Percentiles rank a stretch among this genome's conserved stretches.
Evolutionary conservation across 192 early-diverging fungal species (phyloP).

Genomic region (Mortierella hygrophila): DNA sequence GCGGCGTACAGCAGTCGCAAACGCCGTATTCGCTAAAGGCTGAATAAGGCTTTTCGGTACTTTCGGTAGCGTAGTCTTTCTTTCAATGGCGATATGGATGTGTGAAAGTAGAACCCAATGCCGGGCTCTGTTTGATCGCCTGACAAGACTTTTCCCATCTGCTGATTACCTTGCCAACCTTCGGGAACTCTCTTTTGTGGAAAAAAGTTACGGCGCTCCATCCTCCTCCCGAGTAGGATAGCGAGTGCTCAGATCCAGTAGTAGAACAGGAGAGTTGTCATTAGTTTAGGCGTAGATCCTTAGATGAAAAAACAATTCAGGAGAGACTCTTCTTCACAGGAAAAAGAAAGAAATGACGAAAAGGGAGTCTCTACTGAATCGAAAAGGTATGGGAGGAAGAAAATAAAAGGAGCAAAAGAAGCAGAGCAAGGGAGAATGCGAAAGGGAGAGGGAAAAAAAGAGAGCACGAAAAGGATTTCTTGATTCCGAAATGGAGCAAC

Average conservation of each 20-base stretch:
- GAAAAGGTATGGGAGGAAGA: neutral
- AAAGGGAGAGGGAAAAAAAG: neutral
- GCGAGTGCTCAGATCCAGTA: neutral
- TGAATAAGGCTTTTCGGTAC: neutral
- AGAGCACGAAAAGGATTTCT: neutral
- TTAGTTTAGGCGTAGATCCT: neutral
- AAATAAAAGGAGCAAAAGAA: neutral
- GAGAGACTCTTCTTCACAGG: neutral
- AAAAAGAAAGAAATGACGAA: neutral
- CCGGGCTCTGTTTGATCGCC: neutral
- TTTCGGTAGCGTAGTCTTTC: neutral
- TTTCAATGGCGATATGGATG: too few species aligned
- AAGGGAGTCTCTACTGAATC: neutral
- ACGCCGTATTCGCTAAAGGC: neutral
- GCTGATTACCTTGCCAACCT: neutral
- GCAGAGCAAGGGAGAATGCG: neutral
- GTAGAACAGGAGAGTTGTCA: neutral
- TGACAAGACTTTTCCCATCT: neutral
- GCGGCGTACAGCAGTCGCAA: neutral
- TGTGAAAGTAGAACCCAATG: neutral
- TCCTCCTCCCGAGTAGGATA: neutral
- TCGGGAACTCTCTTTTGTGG: neutral
- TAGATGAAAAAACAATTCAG: neutral
- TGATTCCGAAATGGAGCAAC: neutral
- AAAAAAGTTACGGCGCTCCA: neutral